A percentile compares a stretch with the other conserved stretches of the same genome.
Conservation (phyloP, 176 grass and related monocot genomes). For the Melocanna baccifera region DNA sequence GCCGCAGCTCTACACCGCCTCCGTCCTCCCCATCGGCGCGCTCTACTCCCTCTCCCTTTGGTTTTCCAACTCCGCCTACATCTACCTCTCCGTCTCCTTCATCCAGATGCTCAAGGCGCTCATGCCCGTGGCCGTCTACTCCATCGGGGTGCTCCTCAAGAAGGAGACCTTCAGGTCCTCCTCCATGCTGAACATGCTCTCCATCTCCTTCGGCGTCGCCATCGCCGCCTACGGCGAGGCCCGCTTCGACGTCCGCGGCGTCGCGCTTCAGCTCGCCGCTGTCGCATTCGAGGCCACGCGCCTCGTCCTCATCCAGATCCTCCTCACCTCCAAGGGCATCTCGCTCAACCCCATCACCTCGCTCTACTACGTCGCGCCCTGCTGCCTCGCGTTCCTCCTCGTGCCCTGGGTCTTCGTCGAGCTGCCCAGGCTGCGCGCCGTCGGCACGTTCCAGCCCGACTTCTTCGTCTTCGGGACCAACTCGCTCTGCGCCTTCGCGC, state of each 20-base stretch:
- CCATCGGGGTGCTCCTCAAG: conserved; percentile 72
- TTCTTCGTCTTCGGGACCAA: conserved; percentile 80
- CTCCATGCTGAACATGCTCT: conserved; percentile 87
- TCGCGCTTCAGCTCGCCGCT: conserved; percentile 66
- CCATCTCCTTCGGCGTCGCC: conserved; percentile 80
- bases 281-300: conserved; percentile 76
- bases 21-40: conserved; percentile 85
- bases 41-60: conserved; percentile 94
- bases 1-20: conserved; percentile 58
- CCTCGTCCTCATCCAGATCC: conserved; percentile 94
- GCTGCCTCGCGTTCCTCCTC: conserved; percentile 79
- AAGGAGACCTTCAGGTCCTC: conserved; percentile 70
- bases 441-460: conserved; percentile 62
- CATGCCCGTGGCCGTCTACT: conserved; percentile 97
- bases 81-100: conserved; percentile 99
- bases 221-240: conserved; percentile 86
- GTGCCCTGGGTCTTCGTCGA: conserved; percentile 83
- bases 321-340: conserved; percentile 88
- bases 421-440: conserved; percentile 59
- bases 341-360: conserved; percentile 96
- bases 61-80: conserved; percentile 99
- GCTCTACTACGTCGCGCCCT: conserved; percentile 83
- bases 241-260: conserved; percentile 54
- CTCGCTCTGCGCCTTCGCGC: conserved; percentile 87
- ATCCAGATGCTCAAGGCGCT: conserved; percentile 99